Conservation (phyloP, 108 stramenopile species). For the Cyclotella distinguenda region DNA sequence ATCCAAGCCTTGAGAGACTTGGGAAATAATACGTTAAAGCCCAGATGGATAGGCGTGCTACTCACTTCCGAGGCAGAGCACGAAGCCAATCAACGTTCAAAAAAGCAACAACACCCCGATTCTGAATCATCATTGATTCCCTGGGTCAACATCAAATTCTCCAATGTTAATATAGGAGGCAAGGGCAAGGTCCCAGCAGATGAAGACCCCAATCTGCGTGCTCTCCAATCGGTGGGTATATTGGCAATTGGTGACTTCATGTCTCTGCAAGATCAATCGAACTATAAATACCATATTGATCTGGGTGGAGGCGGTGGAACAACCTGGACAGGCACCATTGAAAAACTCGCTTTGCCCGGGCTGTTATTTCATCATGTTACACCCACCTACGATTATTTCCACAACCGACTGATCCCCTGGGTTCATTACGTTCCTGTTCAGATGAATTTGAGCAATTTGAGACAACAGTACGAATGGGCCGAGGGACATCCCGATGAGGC, state of each 20-base stretch:
- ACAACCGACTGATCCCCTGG: conserved; percentile 38
- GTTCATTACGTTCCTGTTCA: conserved; percentile 44
- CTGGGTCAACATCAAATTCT: conserved; percentile 62
- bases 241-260: conserved; percentile 25
- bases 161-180: conserved; percentile 38
- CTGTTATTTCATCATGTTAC: conserved; percentile 50
- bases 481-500: conserved; percentile 17
- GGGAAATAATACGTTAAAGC: conserved; percentile 22
- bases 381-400: conserved; percentile 42
- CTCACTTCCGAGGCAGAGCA: conserved; percentile 40
- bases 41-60: conserved; percentile 45
- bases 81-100: conserved; percentile 8
- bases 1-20: conserved; percentile 19
- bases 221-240: conserved; percentile 26
- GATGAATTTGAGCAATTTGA: conserved; percentile 28
- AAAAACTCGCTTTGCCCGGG: conserved; percentile 48
- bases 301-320: conserved; percentile 58
- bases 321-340: conserved; percentile 50
- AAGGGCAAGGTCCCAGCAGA: conserved; percentile 16
- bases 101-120: not conserved
- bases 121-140: conserved; percentile 23
- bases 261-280: conserved; percentile 17
- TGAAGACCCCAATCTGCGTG: conserved; percentile 1
- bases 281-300: conserved; percentile 55
- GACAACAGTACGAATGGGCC: conserved; percentile 31